phyloP scores from a whole-genome alignment of 257 asterid genomes.

The Ligustrum vulgare region DNA sequence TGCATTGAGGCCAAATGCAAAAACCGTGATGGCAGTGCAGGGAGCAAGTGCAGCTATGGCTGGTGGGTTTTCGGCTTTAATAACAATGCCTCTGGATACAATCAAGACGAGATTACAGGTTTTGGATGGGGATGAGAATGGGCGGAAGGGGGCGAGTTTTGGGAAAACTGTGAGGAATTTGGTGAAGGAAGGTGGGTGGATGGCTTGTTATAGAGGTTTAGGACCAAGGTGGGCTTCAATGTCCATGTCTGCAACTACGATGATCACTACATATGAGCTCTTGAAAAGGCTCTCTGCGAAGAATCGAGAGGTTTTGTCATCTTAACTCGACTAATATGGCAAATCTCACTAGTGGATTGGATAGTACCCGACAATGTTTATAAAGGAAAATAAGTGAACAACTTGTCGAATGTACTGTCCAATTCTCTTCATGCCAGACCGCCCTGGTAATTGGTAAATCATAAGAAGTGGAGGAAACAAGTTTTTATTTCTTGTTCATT shows the following conservation, averaged over 20 bases:
- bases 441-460: not conserved
- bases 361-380: not conserved
- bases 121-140: slow-evolving; percentile 61
- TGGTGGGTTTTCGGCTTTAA: slow-evolving; percentile 64
- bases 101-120: slow-evolving; percentile 81
- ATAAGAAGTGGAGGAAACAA: slow-evolving; percentile 6
- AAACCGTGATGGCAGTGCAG: slow-evolving; percentile 64
- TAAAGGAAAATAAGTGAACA: not conserved
- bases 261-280: slow-evolving; percentile 89
- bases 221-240: slow-evolving; percentile 85
- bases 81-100: slow-evolving; percentile 82
- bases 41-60: slow-evolving; percentile 80
- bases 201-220: slow-evolving; percentile 80
- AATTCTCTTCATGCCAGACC: not conserved
- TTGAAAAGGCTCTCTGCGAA: slow-evolving; percentile 71
- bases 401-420: not conserved
- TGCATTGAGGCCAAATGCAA: slow-evolving; percentile 44
- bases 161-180: slow-evolving; percentile 63
- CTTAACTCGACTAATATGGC: slow-evolving; percentile 18
- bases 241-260: slow-evolving; percentile 81
- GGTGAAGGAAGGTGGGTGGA: slow-evolving; percentile 76
- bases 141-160: slow-evolving; percentile 61
- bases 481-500: not conserved
- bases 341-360: not conserved
- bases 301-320: slow-evolving; percentile 46